Evolutionary conservation across 2,329 filamentous ascomycete species (phyloP), one percentile per base, ranked within the genome.

Genomic region (Kalaharituber pfeilii): DNA sequence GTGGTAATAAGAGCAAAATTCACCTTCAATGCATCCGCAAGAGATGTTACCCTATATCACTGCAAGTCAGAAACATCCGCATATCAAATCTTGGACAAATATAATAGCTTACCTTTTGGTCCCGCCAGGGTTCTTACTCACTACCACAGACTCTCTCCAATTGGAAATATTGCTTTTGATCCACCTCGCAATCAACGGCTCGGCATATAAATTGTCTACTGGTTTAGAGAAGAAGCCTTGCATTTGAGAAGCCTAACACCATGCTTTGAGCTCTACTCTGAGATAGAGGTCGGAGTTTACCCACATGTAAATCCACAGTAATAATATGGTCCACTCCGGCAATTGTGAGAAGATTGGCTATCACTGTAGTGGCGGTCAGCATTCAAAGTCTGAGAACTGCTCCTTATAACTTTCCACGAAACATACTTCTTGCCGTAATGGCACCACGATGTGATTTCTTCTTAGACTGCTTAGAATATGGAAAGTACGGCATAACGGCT

Each of bases 391-490:
- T n/a, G n/a, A 36, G 30, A 9, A 18, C 18, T 25, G 9, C 22
- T 49, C 9, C 22, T 20, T 8, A 11, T 20, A 9, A 18, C 8
- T 25, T 47, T 15, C 24, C 13, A 47, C 50, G 39, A 13, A 28
- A 60, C 60, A 53, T 62, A 64, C 62, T 94, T 62, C 89, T 82
- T 53, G 91, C 91, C 7, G 91, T 95, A 66, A 98, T 96, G 56
- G 91, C 87, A 51, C 91, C 91, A 61, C 91, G 80, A 67, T 96
- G 89, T 54, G 86, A 87, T 72, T 98, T 98, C 76, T 96, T 96
- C 75, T 98, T 98, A 56, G 89, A 96, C 70, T 98, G 91, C 59
- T 91, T 86, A 63, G 87, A 95, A 73, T 98, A 98, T n/a, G 91
- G 91, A 66, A 96, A 98, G 71, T 96, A 96, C 11, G 86, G 86